Base-by-base conservation (phyloP, 768 basidiomycete genomes). In the Amanita exitialis region DNA sequence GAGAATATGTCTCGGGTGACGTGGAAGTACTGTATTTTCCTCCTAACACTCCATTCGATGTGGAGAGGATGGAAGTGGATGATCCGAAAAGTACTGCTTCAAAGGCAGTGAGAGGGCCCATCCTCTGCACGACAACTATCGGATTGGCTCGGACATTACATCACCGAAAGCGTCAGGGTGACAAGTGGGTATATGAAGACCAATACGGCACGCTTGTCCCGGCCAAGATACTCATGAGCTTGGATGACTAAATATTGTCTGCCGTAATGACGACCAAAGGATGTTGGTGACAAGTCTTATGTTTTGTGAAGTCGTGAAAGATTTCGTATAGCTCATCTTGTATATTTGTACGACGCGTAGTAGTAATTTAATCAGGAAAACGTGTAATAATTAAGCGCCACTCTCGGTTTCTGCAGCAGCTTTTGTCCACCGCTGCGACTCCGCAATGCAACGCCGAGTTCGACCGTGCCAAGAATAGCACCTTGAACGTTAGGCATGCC, bases 1-100 rank as follows among this genome's bases (percentile, higher is more conserved):
- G 47, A 38, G 47, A 48, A 7, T 48, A 48, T 9, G 36, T 48
- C 34, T 48, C 47, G 18, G 47, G 34, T 7, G 47, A 48, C n/a
- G 23, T 48, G 18, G n/a, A 16, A 7, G 21, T 36, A 4, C 21
- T 48, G 23, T 37, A 16, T 32, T 32, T 16, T 16, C 20, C n/a
- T 37, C 47, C 47, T n/a, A 18, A 1, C 7, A n/a, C 10, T 6
- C 0, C 10, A 28, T 48, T 48, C 23, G 35, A 48, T n/a, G 15
- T 20, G 8, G 8, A 4, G 18, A 35, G 1, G 16, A 48, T 48
- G 47, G 35, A 37, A 48, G 30, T 48, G 21, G 36, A 32, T 34
- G 36, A 48, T 37, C 36, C 47, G 20, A 38, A 18, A 23, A 6
- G 35, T 3, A 10, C 9, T 35, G 2, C 7, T 10, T 8, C 35